Conservation (phyloP, 2,329 filamentous ascomycete genomes). For the Mycosphaerella sp. region DNA sequence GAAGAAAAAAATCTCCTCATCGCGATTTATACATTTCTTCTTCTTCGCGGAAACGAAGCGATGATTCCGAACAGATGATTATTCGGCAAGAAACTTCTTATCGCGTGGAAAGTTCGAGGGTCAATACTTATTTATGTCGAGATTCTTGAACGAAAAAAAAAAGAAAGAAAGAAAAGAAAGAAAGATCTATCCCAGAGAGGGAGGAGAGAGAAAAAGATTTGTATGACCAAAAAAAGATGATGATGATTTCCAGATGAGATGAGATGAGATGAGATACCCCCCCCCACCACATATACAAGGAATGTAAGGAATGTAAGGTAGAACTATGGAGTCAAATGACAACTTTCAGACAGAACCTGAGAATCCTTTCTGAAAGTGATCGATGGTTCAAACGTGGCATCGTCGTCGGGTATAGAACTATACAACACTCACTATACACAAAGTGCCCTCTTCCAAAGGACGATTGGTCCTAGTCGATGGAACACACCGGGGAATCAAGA, state of each 20-base stretch:
- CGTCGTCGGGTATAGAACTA: not conserved
- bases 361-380: not conserved
- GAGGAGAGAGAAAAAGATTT: too few species aligned
- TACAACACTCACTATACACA: not conserved
- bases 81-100: slow-evolving; percentile 20
- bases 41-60: slow-evolving; percentile 12
- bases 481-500: not conserved
- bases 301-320: too few species aligned
- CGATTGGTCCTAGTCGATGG: not conserved
- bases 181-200: too few species aligned
- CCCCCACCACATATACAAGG: too few species aligned
- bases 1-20: slow-evolving; percentile 4
- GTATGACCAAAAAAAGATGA: too few species aligned
- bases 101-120: slow-evolving; percentile 15
- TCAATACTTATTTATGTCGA: too few species aligned
- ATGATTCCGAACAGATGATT: slow-evolving; percentile 21
- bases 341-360: too few species aligned
- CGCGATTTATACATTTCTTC: not conserved
- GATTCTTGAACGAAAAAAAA: too few species aligned
- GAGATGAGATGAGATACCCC: too few species aligned
- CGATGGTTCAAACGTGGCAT: not conserved
- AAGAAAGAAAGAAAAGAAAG: too few species aligned
- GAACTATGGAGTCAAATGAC: too few species aligned
- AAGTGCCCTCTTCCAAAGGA: not conserved
- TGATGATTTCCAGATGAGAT: too few species aligned